These are phyloP conservation scores for Exophiala spinifera DNA, from an alignment of 2,329 filamentous ascomycete species.

Conservation along the genomic window DNA sequence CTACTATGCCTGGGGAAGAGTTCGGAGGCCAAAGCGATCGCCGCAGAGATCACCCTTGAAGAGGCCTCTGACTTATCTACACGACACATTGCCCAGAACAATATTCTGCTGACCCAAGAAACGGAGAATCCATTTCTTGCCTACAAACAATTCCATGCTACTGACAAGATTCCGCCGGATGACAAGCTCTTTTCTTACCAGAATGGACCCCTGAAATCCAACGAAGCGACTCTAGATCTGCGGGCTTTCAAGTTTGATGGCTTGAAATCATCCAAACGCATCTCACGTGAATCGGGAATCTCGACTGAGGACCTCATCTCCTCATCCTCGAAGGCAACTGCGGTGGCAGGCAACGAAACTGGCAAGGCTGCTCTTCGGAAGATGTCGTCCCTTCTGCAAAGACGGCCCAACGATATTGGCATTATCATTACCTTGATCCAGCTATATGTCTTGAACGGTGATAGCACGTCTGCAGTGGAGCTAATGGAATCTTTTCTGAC, in stretches of 20 bases:
- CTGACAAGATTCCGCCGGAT: slow-evolving; percentile 47
- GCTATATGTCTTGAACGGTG: slow-evolving; percentile 70
- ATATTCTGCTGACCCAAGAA: slow-evolving; percentile 50
- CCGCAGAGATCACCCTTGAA: slow-evolving; percentile 49
- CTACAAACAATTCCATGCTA: slow-evolving; percentile 55
- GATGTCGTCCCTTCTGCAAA: slow-evolving; percentile 67
- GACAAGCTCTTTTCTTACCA: slow-evolving; percentile 61
- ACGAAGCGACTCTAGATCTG: slow-evolving; percentile 57
- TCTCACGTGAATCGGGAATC: slow-evolving; percentile 15
- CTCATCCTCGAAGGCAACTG: slow-evolving; percentile 69
- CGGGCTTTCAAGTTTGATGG: slow-evolving; percentile 59
- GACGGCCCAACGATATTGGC: slow-evolving; percentile 74
- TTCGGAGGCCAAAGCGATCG: slow-evolving; percentile 55
- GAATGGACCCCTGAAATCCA: slow-evolving; percentile 51
- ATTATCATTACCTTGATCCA: slow-evolving; percentile 77
- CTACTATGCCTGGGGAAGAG: slow-evolving; percentile 53
- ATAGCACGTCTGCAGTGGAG: slow-evolving; percentile 69
- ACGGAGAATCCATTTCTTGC: slow-evolving; percentile 56
- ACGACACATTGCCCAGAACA: slow-evolving; percentile 59
- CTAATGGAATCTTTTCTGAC: slow-evolving; percentile 73
- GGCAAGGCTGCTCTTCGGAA: slow-evolving; percentile 68
- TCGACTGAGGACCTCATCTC: slow-evolving; percentile 54
- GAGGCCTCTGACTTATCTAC: slow-evolving; percentile 58
- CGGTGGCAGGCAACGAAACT: slow-evolving; percentile 58
- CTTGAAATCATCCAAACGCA: slow-evolving; percentile 45